A percentile compares a stretch with the other conserved stretches of the same genome.
phyloP scores from a whole-genome alignment of 495 filamentous ascomycete species.

The Aspergillus sclerotiicarbonarius region DNA sequence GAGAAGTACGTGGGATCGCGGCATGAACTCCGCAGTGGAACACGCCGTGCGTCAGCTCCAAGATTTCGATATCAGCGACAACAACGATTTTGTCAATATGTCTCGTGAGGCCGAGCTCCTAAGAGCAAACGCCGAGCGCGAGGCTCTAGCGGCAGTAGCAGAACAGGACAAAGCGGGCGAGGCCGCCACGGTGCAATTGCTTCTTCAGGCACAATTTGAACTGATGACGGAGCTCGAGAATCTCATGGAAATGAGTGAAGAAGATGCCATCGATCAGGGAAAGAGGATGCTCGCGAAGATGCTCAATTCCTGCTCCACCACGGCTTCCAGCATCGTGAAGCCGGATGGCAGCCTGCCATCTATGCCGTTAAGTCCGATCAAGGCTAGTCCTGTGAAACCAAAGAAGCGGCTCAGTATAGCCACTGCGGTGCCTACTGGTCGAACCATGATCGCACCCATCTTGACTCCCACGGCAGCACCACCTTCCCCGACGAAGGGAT shows the following conservation, averaged over 20 bases:
- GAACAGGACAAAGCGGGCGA: conserved; percentile 84
- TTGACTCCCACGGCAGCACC: conserved; percentile 36
- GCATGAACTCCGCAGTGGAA: conserved; percentile 81
- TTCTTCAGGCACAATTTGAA: conserved; percentile 89
- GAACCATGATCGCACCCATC: conserved; percentile 28
- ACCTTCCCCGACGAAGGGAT: conserved; percentile 62
- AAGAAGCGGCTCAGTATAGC: conserved; percentile 60
- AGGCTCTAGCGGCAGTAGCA: conserved; percentile 70
- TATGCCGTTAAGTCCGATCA: conserved; percentile 62
- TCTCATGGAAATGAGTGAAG: conserved; percentile 75
- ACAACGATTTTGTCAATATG: conserved; percentile 68
- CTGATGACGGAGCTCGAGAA: conserved; percentile 77
- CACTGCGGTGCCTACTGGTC: conserved; percentile 31
- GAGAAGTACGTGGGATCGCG: conserved; percentile 80
- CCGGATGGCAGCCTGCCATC: conserved; percentile 74
- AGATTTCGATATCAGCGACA: conserved; percentile 69
- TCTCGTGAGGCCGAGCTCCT: conserved; percentile 80
- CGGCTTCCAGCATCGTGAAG: conserved; percentile 80
- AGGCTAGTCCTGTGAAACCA: conserved; percentile 69
- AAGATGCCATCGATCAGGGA: conserved; percentile 75
- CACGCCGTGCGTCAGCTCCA: conserved; percentile 77
- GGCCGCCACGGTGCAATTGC: conserved; percentile 70
- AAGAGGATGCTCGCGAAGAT: conserved; percentile 76
- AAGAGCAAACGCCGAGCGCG: conserved; percentile 78
- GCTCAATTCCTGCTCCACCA: conserved; percentile 68